Evolutionary conservation across 2,329 filamentous ascomycete genomes (phyloP).

Genomic region (Microcyclospora pomicola): DNA sequence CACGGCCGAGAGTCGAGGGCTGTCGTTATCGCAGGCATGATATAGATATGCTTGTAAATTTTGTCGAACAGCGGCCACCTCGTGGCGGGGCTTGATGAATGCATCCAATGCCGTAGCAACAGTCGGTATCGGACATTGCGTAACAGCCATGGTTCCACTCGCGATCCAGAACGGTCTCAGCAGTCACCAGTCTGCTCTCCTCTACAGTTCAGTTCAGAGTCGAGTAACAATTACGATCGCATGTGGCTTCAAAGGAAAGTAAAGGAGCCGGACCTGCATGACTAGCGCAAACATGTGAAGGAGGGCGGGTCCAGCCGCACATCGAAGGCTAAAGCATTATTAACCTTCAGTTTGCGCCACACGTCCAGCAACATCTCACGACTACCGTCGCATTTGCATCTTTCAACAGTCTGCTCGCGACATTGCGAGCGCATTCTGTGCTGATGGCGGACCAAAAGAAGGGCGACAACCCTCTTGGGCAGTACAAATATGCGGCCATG

Average conservation of each 20-base stretch:
- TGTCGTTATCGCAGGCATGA: constrained; percentile 4
- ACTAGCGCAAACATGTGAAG: too few relatives aligned
- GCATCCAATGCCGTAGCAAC: constrained; percentile 17
- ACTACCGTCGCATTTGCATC: too few relatives aligned
- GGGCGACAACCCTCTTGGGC: constrained; percentile 22
- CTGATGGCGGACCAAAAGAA: constrained; percentile 21
- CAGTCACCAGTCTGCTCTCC: neutral
- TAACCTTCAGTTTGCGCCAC: too few relatives aligned
- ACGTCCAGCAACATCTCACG: too few relatives aligned
- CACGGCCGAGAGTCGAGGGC: constrained; percentile 1
- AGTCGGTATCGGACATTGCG: constrained; percentile 15
- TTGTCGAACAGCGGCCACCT: constrained; percentile 15
- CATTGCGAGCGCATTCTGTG: neutral
- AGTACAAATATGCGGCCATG: constrained; percentile 41
- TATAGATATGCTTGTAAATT: constrained; percentile 15
- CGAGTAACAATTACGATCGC: too few relatives aligned
- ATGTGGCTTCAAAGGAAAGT: too few relatives aligned
- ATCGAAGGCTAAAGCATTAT: too few relatives aligned
- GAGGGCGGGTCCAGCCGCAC: too few relatives aligned
- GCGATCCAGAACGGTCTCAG: neutral
- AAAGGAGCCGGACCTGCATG: too few relatives aligned
- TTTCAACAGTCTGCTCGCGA: neutral
- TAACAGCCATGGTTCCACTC: constrained; percentile 1
- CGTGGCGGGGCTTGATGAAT: constrained; percentile 18
- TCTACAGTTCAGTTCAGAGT: too few relatives aligned